phyloP scores from a whole-genome alignment of 805 yeast genomes.

The Torulaspora microellipsoides region DNA sequence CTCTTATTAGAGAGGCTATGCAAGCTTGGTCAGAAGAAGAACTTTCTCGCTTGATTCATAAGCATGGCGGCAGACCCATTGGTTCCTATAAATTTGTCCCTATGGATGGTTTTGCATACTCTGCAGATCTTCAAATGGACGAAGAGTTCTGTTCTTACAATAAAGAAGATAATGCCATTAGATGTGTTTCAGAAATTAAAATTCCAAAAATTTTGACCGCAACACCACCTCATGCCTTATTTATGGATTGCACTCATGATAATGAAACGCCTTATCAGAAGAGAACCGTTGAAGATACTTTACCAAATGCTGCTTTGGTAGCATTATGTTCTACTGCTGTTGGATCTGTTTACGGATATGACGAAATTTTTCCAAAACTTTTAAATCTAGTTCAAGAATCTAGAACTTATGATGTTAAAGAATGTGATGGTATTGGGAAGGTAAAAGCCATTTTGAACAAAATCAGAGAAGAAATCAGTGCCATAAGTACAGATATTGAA shows the following conservation, averaged over 20 bases:
- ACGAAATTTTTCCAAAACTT: conserved; percentile 81
- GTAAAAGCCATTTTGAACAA: conserved; percentile 59
- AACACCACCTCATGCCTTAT: conserved; percentile 84
- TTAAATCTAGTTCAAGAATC: conserved; percentile 76
- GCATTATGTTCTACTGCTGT: conserved; percentile 90
- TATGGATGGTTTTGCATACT: conserved; percentile 66
- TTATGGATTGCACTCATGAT: conserved; percentile 98
- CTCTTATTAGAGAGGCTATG: conserved; percentile 94
- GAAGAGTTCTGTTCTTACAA: conserved; percentile 19
- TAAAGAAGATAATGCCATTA: conserved; percentile 11
- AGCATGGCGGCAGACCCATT: conserved; percentile 92
- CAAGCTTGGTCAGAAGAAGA: conserved; percentile 90
- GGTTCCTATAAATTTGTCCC: conserved; percentile 86
- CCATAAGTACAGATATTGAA: conserved; percentile 39
- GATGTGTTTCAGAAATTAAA: conserved; percentile 53
- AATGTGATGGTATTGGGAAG: conserved; percentile 60
- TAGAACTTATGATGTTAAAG: conserved; percentile 50
- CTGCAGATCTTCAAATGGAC: conserved; percentile 45
- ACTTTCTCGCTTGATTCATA: conserved; percentile 77
- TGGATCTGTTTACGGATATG: conserved; percentile 92
- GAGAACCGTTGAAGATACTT: conserved; percentile 89
- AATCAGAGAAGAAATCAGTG: conserved; percentile 55
- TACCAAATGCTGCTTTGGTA: conserved; percentile 92
- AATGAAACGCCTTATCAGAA: conserved; percentile 85
- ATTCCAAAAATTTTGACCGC: conserved; percentile 62